Percentiles rank a stretch among this genome's conserved stretches.
These are phyloP conservation scores for Aleurites moluccanus DNA, from an alignment of 441 rosid genomes.

Conservation along the genomic window DNA sequence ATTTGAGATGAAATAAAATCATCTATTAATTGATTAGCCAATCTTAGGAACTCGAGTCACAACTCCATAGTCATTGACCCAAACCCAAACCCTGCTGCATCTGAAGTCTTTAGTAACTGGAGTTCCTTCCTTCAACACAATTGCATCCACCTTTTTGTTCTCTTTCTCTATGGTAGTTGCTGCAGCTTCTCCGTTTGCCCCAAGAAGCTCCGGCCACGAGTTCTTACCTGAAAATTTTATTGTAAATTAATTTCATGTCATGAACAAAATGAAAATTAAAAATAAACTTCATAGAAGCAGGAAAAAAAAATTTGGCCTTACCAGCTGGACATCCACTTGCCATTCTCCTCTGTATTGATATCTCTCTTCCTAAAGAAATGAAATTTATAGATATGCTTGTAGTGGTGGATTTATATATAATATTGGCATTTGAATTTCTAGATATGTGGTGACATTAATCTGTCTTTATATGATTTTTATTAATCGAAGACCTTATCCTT, in stretches of 20 bases:
- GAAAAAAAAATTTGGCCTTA: neutral
- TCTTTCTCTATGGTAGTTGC: constrained; percentile 41
- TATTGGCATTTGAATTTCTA: neutral
- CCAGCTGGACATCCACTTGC: neutral
- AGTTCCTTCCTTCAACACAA: constrained; percentile 37
- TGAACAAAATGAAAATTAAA: too few species aligned
- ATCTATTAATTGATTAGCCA: constrained; percentile 11
- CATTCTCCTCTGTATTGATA: neutral
- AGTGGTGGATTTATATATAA: neutral
- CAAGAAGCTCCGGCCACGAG: constrained; percentile 55
- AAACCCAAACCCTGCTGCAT: constrained; percentile 50
- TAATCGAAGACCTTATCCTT: too few species aligned
- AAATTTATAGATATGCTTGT: neutral
- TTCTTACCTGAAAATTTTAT: constrained; percentile 1
- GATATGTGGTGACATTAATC: too few species aligned
- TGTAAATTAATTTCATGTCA: neutral
- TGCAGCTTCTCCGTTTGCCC: constrained; percentile 43
- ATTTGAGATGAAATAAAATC: too few species aligned
- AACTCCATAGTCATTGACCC: constrained; percentile 32
- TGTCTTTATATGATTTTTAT: too few species aligned
- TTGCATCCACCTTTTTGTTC: constrained; percentile 35
- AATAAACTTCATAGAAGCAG: neutral
- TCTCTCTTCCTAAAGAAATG: neutral
- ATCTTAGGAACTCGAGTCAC: constrained; percentile 29
- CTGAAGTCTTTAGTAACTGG: constrained; percentile 41